Conservation (phyloP, 768 basidiomycete genomes). For the Hypholoma fasciculare region DNA sequence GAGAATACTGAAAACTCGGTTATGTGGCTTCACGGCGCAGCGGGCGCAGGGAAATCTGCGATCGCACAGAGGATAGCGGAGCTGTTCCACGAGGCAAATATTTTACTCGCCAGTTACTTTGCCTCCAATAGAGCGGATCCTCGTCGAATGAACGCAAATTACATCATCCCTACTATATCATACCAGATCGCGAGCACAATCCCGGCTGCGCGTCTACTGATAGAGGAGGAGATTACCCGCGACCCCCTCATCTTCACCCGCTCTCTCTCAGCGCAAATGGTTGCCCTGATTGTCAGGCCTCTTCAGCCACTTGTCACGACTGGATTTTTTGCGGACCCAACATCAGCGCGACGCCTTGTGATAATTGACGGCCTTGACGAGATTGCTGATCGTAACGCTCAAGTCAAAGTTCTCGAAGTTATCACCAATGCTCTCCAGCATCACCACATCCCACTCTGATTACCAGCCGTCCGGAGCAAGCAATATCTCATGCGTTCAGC, state of each 20-base stretch:
- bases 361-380: constrained; percentile 25
- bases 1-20: background rate
- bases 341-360: background rate
- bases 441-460: constrained; percentile 3
- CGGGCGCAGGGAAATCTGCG: constrained; percentile 14
- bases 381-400: constrained; percentile 3
- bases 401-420: background rate
- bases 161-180: constrained; percentile 1
- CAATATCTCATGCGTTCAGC: background rate
- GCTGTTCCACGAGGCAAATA: background rate
- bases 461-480: constrained; percentile 10
- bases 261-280: constrained; percentile 4
- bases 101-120: constrained; percentile 5
- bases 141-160: background rate
- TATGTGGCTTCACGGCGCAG: constrained; percentile 13
- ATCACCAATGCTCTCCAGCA: background rate
- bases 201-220: background rate
- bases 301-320: background rate
- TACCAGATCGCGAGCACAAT: background rate
- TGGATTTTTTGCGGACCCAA: background rate
- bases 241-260: constrained; percentile 9
- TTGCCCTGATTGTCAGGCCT: background rate
- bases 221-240: background rate
- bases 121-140: constrained; percentile 3
- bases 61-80: constrained; percentile 11